phyloP scores from a whole-genome alignment of 2,329 filamentous ascomycete species.

The Sporothrix brunneoviolacea region DNA sequence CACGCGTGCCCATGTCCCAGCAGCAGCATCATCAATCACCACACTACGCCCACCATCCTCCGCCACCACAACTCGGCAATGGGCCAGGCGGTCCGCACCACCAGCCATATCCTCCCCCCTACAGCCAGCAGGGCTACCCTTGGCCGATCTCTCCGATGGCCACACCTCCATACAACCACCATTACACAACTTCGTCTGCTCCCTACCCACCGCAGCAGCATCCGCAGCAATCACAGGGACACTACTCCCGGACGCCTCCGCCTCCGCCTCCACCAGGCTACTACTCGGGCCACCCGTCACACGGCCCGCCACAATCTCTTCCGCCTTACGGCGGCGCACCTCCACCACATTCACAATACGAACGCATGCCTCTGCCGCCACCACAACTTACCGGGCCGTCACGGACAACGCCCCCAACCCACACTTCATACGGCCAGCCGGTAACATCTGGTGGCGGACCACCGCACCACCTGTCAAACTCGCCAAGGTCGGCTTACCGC shows the following conservation, averaged over 20 bases:
- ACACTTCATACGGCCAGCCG: constrained; percentile 1
- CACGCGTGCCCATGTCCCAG: constrained; percentile 59
- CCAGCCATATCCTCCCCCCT: constrained; percentile 26
- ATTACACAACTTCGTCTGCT: constrained; percentile 34
- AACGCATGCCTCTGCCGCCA: constrained; percentile 14
- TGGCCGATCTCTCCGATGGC: constrained; percentile 52
- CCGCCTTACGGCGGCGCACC: constrained; percentile 14
- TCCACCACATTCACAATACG: constrained; percentile 19
- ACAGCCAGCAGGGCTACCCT: constrained; percentile 38
- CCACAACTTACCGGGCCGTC: constrained; percentile 10
- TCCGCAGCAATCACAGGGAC: constrained; percentile 15
- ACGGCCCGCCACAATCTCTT: background rate
- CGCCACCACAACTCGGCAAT: constrained; percentile 10
- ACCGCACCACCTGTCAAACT: constrained; percentile 5
- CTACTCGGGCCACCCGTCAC: constrained; percentile 6
- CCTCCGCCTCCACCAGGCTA: constrained; percentile 26
- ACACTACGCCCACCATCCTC: constrained; percentile 17
- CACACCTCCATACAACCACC: constrained; percentile 46
- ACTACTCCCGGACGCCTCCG: constrained; percentile 20
- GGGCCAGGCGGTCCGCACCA: constrained; percentile 10
- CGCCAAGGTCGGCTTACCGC: constrained; percentile 15
- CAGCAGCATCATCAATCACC: constrained; percentile 26
- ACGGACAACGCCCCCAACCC: constrained; percentile 2
- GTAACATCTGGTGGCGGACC: background rate
- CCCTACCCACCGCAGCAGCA: constrained; percentile 22